A percentile compares a stretch with the other conserved stretches of the same genome.
phyloP scores from a whole-genome alignment of 768 basidiomycete genomes.

The Boletus reticulatus region DNA sequence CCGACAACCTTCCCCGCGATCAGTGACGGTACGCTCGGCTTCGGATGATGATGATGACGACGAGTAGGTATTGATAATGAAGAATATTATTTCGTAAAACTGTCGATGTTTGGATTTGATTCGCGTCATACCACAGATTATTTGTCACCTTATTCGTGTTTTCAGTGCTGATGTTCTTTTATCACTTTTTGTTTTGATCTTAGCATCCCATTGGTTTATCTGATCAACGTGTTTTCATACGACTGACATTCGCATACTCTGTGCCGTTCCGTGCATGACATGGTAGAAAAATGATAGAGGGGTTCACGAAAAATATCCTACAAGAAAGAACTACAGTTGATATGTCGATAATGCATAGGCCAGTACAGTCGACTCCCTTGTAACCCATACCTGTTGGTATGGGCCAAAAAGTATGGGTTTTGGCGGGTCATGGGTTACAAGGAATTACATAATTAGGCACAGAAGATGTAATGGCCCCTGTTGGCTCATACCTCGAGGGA shows the following conservation, averaged over 20 bases:
- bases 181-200: background rate
- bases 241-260: background rate
- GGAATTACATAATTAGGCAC: too few relatives aligned
- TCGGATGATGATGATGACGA: conserved; percentile 19
- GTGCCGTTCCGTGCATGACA: background rate
- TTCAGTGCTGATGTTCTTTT: background rate
- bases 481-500: too few relatives aligned
- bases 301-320: background rate
- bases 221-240: too few relatives aligned
- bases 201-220: too few relatives aligned
- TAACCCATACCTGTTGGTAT: too few relatives aligned
- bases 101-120: background rate
- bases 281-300: too few relatives aligned
- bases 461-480: too few relatives aligned
- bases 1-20: conserved; percentile 19
- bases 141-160: conserved; percentile 27
- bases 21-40: conserved; percentile 6
- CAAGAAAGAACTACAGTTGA: background rate
- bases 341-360: too few relatives aligned
- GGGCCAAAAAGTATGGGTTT: too few relatives aligned
- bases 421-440: too few relatives aligned
- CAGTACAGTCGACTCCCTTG: too few relatives aligned
- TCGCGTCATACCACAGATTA: conserved; percentile 18
- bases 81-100: background rate
- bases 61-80: background rate